A percentile compares a stretch with the other conserved stretches of the same genome.
These are phyloP conservation scores for Penicillium fuscoglaucum DNA, from an alignment of 2,329 filamentous ascomycete genomes.

Conservation along the genomic window DNA sequence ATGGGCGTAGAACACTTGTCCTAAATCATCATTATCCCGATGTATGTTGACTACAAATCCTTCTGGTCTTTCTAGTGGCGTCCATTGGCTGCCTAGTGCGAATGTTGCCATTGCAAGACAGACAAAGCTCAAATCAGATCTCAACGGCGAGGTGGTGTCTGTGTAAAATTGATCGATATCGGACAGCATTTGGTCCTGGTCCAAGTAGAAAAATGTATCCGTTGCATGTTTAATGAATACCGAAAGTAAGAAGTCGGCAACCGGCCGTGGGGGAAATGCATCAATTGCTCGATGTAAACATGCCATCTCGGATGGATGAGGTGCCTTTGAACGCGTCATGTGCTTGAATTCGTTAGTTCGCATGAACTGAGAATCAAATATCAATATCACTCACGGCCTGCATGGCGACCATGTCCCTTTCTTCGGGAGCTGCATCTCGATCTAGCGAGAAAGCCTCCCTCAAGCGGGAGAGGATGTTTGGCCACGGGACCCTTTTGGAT, in stretches of 20 bases:
- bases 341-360: slow-evolving; percentile 1
- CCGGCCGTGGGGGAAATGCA: slow-evolving; percentile 17
- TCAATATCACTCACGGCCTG: slow-evolving; percentile 13
- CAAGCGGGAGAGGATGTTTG: slow-evolving; percentile 18
- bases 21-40: slow-evolving; percentile 27
- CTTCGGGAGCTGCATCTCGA: slow-evolving; percentile 7
- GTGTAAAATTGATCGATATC: slow-evolving; percentile 20
- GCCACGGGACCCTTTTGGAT: slow-evolving; percentile 13
- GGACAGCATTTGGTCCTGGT: slow-evolving; percentile 17
- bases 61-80: slow-evolving; percentile 31
- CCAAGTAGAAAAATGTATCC: slow-evolving; percentile 24
- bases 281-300: slow-evolving; percentile 7
- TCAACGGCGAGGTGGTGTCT: slow-evolving; percentile 7
- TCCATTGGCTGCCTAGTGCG: slow-evolving; percentile 40
- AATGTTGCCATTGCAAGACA: slow-evolving; percentile 20
- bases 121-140: slow-evolving; percentile 18
- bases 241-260: slow-evolving; percentile 19
- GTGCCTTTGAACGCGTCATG: slow-evolving; percentile 6
- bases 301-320: slow-evolving; percentile 10
- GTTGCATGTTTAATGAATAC: slow-evolving; percentile 23
- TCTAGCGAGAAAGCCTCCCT: slow-evolving; percentile 21
- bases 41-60: not conserved
- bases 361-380: not conserved
- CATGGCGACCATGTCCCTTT: slow-evolving; percentile 15
- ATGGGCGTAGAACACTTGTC: slow-evolving; percentile 34